Evolutionary conservation across 2,329 filamentous ascomycete genomes (phyloP).

Genomic region (Fusarium subtropicale): DNA sequence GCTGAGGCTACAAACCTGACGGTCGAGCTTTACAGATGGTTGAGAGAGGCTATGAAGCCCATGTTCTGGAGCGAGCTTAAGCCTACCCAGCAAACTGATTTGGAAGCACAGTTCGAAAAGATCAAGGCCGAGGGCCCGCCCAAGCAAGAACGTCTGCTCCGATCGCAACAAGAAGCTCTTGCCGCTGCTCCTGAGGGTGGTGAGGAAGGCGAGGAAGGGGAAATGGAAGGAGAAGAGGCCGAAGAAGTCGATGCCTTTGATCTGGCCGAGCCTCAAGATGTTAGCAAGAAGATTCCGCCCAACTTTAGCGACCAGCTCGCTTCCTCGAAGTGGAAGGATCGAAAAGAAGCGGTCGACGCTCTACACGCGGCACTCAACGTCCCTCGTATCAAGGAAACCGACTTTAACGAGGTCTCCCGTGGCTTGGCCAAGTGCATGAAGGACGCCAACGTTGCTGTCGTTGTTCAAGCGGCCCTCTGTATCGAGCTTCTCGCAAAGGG

Average conservation of each 20-base stretch:
- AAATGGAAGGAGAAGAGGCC: conserved; percentile 62
- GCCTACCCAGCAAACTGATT: conserved; percentile 91
- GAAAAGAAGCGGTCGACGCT: conserved; percentile 92
- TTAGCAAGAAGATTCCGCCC: conserved; percentile 81
- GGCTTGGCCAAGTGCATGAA: conserved; percentile 97
- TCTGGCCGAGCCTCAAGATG: conserved; percentile 87
- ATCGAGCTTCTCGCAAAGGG: conserved; percentile 91
- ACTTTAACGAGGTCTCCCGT: conserved; percentile 85
- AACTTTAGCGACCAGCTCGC: conserved; percentile 85
- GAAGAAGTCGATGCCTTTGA: conserved; percentile 83
- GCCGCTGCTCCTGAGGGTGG: conserved; percentile 73
- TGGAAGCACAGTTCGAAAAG: conserved; percentile 94
- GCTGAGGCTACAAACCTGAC: conserved; percentile 92
- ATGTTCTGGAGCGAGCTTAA: conserved; percentile 98
- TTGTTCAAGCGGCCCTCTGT: conserved; percentile 92
- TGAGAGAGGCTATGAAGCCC: conserved; percentile 97
- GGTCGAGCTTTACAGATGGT: conserved; percentile 95
- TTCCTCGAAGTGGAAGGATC: conserved; percentile 98
- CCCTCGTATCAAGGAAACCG: conserved; percentile 89
- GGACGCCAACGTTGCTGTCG: conserved; percentile 95
- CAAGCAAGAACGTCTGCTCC: conserved; percentile 89
- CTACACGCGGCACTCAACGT: conserved; percentile 82
- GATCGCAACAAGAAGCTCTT: conserved; percentile 87
- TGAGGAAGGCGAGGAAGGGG: conserved; percentile 68
- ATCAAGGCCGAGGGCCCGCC: conserved; percentile 87